phyloP scores from a whole-genome alignment of 2,329 filamentous ascomycete species.

The Nectriaceae sp. region DNA sequence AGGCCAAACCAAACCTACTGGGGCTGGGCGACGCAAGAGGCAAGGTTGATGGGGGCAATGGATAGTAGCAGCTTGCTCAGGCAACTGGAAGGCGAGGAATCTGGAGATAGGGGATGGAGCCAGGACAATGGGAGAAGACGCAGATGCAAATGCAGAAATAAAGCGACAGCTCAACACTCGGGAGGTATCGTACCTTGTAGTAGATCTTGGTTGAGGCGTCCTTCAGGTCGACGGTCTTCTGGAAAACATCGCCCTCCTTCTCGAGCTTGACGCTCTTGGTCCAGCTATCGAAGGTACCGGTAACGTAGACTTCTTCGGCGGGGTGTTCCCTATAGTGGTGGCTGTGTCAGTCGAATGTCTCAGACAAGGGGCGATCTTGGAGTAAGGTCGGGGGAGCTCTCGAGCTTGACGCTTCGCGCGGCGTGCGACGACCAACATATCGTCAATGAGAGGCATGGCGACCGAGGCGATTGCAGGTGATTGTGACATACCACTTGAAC shows the following conservation, averaged over 20 bases:
- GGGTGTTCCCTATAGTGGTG: slow-evolving; percentile 69
- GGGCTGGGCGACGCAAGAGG: background rate
- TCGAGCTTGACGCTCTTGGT: slow-evolving; percentile 81
- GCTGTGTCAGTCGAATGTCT: slow-evolving; percentile 23
- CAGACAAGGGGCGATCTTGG: slow-evolving; percentile 10
- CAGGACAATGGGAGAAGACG: slow-evolving; percentile 10
- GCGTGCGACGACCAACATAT: background rate
- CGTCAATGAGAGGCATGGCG: too few relatives aligned
- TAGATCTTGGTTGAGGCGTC: slow-evolving; percentile 71
- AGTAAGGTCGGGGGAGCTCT: background rate
- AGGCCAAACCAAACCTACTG: slow-evolving; percentile 1
- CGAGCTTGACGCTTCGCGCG: slow-evolving; percentile 4
- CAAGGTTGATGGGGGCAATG: background rate
- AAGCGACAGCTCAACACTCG: slow-evolving; percentile 4
- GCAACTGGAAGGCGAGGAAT: background rate
- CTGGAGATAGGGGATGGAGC: background rate
- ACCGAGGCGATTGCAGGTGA: slow-evolving; percentile 11
- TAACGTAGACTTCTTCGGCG: slow-evolving; percentile 88
- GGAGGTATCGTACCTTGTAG: slow-evolving; percentile 77
- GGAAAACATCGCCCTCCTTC: slow-evolving; percentile 71
- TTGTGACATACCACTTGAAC: slow-evolving; percentile 65
- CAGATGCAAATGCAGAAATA: slow-evolving; percentile 10
- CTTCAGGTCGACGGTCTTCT: slow-evolving; percentile 78
- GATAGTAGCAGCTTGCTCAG: slow-evolving; percentile 5
- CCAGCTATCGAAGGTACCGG: slow-evolving; percentile 96